Evolutionary conservation across 2,329 filamentous ascomycete genomes (phyloP).

Genomic region (Aspergillus udagawae): DNA sequence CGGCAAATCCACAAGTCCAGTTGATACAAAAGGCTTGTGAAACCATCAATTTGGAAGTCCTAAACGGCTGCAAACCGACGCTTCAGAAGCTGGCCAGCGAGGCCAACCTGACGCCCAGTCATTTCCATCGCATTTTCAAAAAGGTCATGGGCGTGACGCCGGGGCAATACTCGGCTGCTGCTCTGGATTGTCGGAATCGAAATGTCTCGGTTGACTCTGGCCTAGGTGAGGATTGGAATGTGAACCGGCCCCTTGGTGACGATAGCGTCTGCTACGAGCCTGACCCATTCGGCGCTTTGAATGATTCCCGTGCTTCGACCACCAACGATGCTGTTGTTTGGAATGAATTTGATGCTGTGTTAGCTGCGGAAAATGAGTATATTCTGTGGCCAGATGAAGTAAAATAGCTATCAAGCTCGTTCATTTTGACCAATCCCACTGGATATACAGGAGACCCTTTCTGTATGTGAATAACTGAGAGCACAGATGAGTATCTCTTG

Average conservation of each 20-base stretch:
- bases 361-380: constrained; percentile 25
- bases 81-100: constrained; percentile 45
- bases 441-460: not conserved
- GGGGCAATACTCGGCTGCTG: constrained; percentile 32
- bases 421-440: not conserved
- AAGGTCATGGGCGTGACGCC: constrained; percentile 49
- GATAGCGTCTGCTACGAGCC: not conserved
- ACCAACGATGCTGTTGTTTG: constrained; percentile 14
- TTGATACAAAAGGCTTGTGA: constrained; percentile 30
- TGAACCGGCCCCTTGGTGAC: not conserved
- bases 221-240: not conserved
- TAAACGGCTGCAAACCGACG: constrained; percentile 30
- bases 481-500: too few relatives aligned
- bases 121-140: constrained; percentile 56
- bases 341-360: constrained; percentile 37
- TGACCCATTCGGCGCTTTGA: not conserved
- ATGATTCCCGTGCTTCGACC: not conserved
- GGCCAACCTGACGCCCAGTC: constrained; percentile 48
- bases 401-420: constrained; percentile 1
- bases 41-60: constrained; percentile 24
- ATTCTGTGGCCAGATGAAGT: constrained; percentile 5
- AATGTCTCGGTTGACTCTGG: not conserved
- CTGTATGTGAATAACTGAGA: too few relatives aligned
- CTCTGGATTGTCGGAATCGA: constrained; percentile 4
- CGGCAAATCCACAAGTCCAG: constrained; percentile 28